Evolutionary conservation across 192 early-diverging fungal genomes (phyloP), one percentile per base, ranked within the genome.

Genomic region (Coemansia sp.): DNA sequence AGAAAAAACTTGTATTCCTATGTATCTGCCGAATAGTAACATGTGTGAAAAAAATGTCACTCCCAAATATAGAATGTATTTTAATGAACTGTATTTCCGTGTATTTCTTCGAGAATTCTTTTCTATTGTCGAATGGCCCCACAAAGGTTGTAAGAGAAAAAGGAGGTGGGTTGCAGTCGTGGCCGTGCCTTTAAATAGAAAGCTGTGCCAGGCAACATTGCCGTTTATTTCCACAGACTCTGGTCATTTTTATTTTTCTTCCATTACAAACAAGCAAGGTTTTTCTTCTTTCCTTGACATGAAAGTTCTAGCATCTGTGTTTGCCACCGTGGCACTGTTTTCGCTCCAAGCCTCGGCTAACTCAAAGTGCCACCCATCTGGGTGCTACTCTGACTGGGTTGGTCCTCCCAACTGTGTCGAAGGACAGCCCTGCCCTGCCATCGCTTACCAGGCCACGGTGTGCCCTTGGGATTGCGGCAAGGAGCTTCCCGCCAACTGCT

Each of bases 381-480:
- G 38, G 0, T 72, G 70, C 60, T 72, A 72, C 64, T 52, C 14
- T 50, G 70, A 72, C 49, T 61, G 57, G 21, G 56, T 72, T 2
- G 17, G 38, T 11, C 64, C 47, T 0, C 35, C 35, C 29, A 29
- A 56, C 29, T 72, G 70, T 19, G 54, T 59, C 52, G 38, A 52
- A 0, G 60, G 55, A 1, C 24, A 59, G n/a, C 64, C 70, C 15
- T 72, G 70, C 55, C 60, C 70, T 38, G 64, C 59, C 12, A 66
- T 72, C 41, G 64, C 64, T 48, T 52, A 62, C 17, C 29, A 39
- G 12, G 70, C 55, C 24, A 41, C 35, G 21, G 68, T 59, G 38
- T 76, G 73, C 32, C 73, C 73, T 29, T 76, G 73, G 73, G 56
- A 62, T 22, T 76, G 73, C 60, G 68, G 73, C 39, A 61, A 66